phyloP scores from a whole-genome alignment of 225 moss, liverwort and hornwort species.

The Thuidium tamariscinum region DNA sequence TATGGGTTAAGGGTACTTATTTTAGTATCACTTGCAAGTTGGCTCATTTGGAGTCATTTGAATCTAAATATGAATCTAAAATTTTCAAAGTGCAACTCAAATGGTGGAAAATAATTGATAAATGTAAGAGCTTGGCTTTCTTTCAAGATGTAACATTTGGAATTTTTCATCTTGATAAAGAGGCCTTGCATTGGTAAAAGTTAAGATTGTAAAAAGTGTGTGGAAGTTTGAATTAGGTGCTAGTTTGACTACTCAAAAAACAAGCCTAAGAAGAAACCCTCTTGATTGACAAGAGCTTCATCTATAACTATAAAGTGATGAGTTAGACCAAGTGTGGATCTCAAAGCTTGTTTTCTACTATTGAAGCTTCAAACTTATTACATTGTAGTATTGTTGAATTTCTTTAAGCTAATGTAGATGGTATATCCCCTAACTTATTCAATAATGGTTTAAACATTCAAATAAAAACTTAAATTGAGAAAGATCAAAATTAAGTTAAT shows the following conservation, averaged over 20 bases:
- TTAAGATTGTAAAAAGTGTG: not conserved
- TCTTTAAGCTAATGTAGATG: not conserved
- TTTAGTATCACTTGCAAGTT: not conserved
- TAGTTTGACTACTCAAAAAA: not conserved
- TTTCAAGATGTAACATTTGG: not conserved
- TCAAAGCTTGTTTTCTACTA: not conserved
- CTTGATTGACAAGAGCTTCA: not conserved
- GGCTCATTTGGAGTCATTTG: not conserved
- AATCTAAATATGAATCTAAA: not conserved
- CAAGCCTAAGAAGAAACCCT: not conserved
- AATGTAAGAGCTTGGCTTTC: accelerated
- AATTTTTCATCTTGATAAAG: accelerated
- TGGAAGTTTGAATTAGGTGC: not conserved
- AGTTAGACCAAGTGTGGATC: not conserved
- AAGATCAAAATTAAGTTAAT: not conserved
- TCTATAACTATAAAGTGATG: not conserved
- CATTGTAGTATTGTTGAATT: not conserved
- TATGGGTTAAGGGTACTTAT: not conserved
- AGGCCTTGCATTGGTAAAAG: not conserved
- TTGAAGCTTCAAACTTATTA: not conserved
- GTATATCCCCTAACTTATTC: accelerated
- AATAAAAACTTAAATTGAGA: not conserved
- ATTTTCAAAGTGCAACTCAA: not conserved
- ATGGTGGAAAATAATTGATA: not conserved
- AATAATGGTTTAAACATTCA: not conserved